Conservation (phyloP, 805 yeast genomes). For the Candida sithepensis region DNA sequence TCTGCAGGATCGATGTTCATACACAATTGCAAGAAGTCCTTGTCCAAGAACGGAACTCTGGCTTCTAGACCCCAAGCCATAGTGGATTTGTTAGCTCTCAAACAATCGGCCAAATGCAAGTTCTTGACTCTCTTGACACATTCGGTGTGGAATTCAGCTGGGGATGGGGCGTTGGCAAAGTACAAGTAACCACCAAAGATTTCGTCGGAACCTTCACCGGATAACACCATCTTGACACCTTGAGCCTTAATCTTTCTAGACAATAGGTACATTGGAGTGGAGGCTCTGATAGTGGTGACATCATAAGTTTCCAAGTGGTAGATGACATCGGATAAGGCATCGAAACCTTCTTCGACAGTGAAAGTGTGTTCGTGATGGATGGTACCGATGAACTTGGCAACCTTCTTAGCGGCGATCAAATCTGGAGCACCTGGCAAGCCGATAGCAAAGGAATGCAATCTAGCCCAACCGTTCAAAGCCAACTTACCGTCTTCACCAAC, state of each 20-base stretch:
- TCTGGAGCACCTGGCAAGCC: conserved; percentile 99
- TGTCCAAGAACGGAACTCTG: conserved; percentile 98
- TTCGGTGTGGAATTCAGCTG: conserved; percentile 91
- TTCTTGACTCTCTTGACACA: conserved; percentile 95
- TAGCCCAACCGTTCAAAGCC: conserved; percentile 69
- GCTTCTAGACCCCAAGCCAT: conserved; percentile 99
- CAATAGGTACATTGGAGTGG: conserved; percentile 96
- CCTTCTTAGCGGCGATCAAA: conserved; percentile 91
- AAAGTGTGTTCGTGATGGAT: conserved; percentile 97
- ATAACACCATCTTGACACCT: conserved; percentile 98
- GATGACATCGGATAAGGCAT: conserved; percentile 91
- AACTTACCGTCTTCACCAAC: conserved; percentile 86
- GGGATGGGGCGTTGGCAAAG: conserved; percentile 94
- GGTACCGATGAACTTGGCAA: conserved; percentile 93
- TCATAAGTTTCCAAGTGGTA: conserved; percentile 96
- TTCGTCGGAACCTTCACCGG: conserved; percentile 99
- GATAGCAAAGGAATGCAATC: conserved; percentile 92
- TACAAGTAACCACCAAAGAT: conserved; percentile 97
- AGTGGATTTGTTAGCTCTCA: conserved; percentile 98
- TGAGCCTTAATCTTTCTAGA: conserved; percentile 98
- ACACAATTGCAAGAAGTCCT: conserved; percentile 82
- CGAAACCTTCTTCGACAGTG: conserved; percentile 95
- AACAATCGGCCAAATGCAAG: conserved; percentile 94
- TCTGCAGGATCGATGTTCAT: conserved; percentile 95
- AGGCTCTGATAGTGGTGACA: conserved; percentile 98